These are phyloP conservation scores for Tetrahymena thermophila DNA, from an alignment of 73 alveolate genomes.

Conservation along the genomic window DNA sequence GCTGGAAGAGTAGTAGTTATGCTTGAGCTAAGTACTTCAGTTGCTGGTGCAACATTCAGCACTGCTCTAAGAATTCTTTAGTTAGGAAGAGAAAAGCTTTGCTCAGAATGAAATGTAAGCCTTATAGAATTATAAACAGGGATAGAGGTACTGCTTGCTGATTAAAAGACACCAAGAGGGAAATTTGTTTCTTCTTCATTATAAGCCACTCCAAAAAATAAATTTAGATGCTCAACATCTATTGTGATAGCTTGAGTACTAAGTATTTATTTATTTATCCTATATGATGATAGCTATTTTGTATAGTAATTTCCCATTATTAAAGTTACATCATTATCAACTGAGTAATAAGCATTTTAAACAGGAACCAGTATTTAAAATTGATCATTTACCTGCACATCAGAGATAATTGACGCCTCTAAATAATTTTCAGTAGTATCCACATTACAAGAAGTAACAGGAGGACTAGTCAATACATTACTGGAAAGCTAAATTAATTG, in stretches of 20 bases:
- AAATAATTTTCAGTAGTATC: background rate
- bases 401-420: background rate
- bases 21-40: background rate
- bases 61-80: background rate
- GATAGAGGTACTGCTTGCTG: background rate
- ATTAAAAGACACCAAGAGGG: background rate
- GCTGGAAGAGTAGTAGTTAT: background rate
- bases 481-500: background rate
- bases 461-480: background rate
- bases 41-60: background rate
- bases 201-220: background rate
- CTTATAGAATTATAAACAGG: background rate
- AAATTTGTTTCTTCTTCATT: background rate
- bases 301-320: background rate
- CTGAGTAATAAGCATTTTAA: background rate
- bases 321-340: background rate
- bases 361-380: background rate
- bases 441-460: background rate
- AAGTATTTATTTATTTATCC: background rate
- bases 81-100: background rate
- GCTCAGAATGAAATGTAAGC: background rate
- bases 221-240: background rate
- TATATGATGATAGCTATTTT: background rate
- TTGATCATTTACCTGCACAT: background rate
- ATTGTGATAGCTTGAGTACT: background rate